Conservation (phyloP, 768 basidiomycete genomes). For the Rubroboletus satanas region DNA sequence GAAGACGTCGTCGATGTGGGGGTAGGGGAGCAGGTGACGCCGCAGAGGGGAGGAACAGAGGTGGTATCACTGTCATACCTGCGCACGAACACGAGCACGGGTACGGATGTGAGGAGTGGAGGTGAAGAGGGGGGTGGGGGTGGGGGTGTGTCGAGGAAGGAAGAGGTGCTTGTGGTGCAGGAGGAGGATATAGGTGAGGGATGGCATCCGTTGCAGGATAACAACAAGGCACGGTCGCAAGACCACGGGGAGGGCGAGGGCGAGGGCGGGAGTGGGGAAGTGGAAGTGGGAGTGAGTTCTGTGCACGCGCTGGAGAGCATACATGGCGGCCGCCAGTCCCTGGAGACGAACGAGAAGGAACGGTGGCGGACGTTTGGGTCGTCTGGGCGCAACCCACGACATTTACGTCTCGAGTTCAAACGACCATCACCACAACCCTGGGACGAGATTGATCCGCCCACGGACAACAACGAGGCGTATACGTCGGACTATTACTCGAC, state of each 20-base stretch:
- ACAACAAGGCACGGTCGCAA: constrained; percentile 9
- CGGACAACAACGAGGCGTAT: constrained; percentile 33
- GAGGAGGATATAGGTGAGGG: constrained; percentile 25
- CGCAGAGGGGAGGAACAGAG: constrained; percentile 5
- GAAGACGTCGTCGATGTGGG: background rate
- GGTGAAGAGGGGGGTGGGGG: background rate
- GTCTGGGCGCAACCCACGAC: constrained; percentile 33
- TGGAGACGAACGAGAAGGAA: constrained; percentile 27
- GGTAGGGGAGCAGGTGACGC: background rate
- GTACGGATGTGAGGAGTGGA: constrained; percentile 17
- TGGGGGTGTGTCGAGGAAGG: constrained; percentile 12
- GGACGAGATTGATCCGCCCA: constrained; percentile 55
- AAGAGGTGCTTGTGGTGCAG: constrained; percentile 18
- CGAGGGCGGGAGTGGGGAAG: background rate
- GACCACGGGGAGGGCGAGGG: background rate
- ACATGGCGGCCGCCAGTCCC: constrained; percentile 2
- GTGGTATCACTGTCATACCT: constrained; percentile 32
- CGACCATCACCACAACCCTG: constrained; percentile 60
- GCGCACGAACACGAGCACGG: constrained; percentile 18
- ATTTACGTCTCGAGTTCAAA: constrained; percentile 49
- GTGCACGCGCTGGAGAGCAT: constrained; percentile 10
- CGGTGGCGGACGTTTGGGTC: constrained; percentile 21
- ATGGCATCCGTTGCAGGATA: constrained; percentile 26
- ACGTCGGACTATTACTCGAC: constrained; percentile 42
- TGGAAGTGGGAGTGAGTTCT: constrained; percentile 15